Base-by-base conservation (phyloP, 441 rosid species). In the Gossypium lobatum region DNA sequence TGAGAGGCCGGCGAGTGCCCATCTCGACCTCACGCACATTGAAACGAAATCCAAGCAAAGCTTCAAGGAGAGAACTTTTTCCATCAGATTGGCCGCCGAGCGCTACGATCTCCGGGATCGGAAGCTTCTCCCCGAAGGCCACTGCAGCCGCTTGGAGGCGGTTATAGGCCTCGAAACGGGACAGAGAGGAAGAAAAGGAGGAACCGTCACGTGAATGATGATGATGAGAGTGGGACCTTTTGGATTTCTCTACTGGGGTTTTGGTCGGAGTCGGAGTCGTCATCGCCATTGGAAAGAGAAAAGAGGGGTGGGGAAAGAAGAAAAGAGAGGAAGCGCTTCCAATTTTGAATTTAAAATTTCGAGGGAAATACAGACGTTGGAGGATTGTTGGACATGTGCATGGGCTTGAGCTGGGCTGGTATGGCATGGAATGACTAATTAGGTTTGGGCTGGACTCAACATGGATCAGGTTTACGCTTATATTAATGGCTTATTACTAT, bases 81-180 rank as follows among this genome's bases (percentile, higher is more conserved):
- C 97, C 97, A 10, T 92, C 97, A 0, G 98, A 94, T 77, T 94
- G 98, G 0, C 98, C 97, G 4, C 97, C 97, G 2, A 93, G 78
- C 34, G 96, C 97, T 1, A 94, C 97, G 16, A 94, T 94, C 84
- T 94, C 97, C 0, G 96, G 96, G 34, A 94, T 94, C 0, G 96
- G 95, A 59, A 93, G 91, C 79, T 92, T 92, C 86, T 93, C 97
- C 0, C 97, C 96, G 80, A 94, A 92, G 50, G 97, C 98, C 14
- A 94, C 98, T 0, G 95, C 95, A 4, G 93, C 95, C 0, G 94
- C 96, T 59, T 94, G 97, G 21, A 94, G 86, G 48, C 95, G 93
- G 73, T 91, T 92, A 78, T 94, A 94, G 9, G 95, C 97, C 81
- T 94, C 97, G 74, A 94, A 91, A 68, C 97, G 86, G 58, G 95